A percentile compares a stretch with the other conserved stretches of the same genome.
Evolutionary conservation across 164 flowering plant species (phyloP).

Genomic region (Chloranthus sessilifolius): DNA sequence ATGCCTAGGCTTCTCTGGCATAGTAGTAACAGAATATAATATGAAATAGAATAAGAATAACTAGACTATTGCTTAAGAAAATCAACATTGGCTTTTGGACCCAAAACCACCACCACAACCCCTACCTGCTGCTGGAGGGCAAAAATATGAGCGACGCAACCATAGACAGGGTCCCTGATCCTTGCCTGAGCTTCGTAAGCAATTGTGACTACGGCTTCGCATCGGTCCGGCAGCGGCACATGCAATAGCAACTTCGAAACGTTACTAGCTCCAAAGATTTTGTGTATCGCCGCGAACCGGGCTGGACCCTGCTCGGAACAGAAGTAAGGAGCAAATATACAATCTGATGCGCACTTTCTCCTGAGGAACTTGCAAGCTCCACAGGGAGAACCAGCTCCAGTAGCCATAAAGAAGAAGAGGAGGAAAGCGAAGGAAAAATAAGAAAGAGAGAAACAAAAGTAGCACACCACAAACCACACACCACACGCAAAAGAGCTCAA

Average conservation of each 20-base stretch:
- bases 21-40: no score
- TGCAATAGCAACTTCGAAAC: constrained; percentile 78
- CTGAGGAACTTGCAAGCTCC: constrained; percentile 98
- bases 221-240: constrained; percentile 68
- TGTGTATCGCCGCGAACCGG: constrained; percentile 91
- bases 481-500: neutral
- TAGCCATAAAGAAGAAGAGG: no score
- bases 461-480: neutral
- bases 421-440: neutral
- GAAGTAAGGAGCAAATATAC: constrained; percentile 93
- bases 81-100: neutral
- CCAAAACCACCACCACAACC: neutral
- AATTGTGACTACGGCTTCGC: constrained; percentile 94
- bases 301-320: constrained; percentile 93
- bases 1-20: no score
- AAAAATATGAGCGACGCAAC: constrained; percentile 92
- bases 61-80: no score
- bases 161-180: constrained; percentile 89
- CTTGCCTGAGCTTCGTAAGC: constrained; percentile 98
- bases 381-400: constrained; percentile 74
- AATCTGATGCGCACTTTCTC: constrained; percentile 82
- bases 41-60: no score
- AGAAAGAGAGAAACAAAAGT: neutral
- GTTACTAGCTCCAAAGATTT: constrained; percentile 97
- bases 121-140: constrained; percentile 94